Evolutionary conservation across 805 yeast genomes (phyloP).

Genomic region (Peterozyma toletana): DNA sequence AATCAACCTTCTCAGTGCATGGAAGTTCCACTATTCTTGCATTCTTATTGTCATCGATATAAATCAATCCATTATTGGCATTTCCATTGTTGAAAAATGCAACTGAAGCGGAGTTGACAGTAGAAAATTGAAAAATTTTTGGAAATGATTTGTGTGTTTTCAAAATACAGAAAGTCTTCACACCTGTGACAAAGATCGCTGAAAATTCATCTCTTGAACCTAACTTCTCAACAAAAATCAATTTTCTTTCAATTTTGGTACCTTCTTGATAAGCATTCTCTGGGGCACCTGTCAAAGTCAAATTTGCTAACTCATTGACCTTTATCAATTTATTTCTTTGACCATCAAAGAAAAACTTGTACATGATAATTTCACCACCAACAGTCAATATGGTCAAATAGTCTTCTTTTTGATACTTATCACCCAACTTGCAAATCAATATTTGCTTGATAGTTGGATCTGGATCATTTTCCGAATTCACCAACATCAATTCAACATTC

Average conservation of each 20-base stretch:
- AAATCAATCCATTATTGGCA: constrained; percentile 48
- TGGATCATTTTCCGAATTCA: constrained; percentile 42
- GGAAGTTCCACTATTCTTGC: constrained; percentile 56
- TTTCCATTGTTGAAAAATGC: constrained; percentile 38
- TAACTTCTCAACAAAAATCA: constrained; percentile 50
- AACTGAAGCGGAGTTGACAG: constrained; percentile 59
- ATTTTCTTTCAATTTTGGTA: constrained; percentile 60
- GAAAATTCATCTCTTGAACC: constrained; percentile 37
- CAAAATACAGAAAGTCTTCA: constrained; percentile 59
- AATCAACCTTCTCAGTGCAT: constrained; percentile 30
- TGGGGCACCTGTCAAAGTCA: constrained; percentile 68
- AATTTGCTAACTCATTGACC: constrained; percentile 33
- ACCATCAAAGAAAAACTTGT: constrained; percentile 48
- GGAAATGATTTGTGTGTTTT: constrained; percentile 61
- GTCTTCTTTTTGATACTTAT: constrained; percentile 44
- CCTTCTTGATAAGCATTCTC: constrained; percentile 68
- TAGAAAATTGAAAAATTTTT: constrained; percentile 58
- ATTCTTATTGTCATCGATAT: constrained; percentile 61
- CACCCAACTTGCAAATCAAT: constrained; percentile 60
- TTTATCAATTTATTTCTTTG: constrained; percentile 32
- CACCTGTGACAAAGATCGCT: constrained; percentile 66
- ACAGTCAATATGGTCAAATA: constrained; percentile 65
- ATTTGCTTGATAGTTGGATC: constrained; percentile 71
- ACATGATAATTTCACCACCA: constrained; percentile 74
- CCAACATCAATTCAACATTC: constrained; percentile 39